phyloP scores from a whole-genome alignment of 2,329 filamentous ascomycete species.

The Sordariomycetes sp. region DNA sequence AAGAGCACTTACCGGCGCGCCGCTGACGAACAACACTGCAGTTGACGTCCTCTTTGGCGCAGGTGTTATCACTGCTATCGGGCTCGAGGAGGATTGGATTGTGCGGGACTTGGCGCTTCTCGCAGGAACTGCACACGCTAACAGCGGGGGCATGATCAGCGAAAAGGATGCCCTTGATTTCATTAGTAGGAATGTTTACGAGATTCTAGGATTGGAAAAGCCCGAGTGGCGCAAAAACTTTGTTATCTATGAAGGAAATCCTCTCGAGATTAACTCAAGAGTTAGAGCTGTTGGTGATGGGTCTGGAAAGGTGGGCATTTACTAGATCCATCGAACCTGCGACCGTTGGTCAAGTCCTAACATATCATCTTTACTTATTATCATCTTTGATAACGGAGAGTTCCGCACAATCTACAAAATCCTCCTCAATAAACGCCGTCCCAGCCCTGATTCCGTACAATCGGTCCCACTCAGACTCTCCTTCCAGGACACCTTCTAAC shows the following conservation, averaged over 20 bases:
- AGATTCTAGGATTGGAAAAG: constrained; percentile 39
- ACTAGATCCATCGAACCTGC: no score
- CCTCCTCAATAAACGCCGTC: background rate
- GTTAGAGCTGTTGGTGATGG: constrained; percentile 37
- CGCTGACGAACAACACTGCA: constrained; percentile 53
- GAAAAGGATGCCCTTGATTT: constrained; percentile 45
- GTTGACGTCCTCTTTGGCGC: constrained; percentile 46
- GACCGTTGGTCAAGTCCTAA: no score
- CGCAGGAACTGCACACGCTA: constrained; percentile 48
- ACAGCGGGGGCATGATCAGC: constrained; percentile 36
- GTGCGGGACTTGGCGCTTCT: constrained; percentile 48
- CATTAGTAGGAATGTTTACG: constrained; percentile 45
- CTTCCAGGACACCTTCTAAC: background rate
- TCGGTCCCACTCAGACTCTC: background rate
- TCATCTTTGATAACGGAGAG: no score
- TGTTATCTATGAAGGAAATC: constrained; percentile 52
- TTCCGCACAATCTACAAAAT: constrained; percentile 1
- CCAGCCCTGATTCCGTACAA: background rate
- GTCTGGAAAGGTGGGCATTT: constrained; percentile 6
- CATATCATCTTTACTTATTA: no score
- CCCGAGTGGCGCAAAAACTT: constrained; percentile 33
- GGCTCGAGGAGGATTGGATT: constrained; percentile 51
- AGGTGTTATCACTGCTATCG: constrained; percentile 46
- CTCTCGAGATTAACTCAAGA: constrained; percentile 47
- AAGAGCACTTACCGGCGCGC: constrained; percentile 51